These are phyloP conservation scores for Pythium scleroteichum DNA, from an alignment of 352 stramenopile genomes.

Conservation along the genomic window DNA sequence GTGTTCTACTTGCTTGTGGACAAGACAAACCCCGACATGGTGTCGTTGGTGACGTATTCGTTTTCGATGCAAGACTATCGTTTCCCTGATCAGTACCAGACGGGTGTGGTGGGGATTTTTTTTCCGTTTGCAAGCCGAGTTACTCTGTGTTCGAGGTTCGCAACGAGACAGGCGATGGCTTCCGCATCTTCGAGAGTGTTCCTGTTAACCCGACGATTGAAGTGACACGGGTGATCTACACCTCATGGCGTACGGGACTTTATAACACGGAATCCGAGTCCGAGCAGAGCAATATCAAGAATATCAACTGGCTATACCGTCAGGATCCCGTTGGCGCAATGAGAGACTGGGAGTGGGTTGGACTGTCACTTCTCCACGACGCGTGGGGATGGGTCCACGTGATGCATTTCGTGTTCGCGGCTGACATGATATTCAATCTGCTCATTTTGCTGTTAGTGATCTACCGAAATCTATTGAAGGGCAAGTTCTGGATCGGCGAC, in stretches of 20 bases:
- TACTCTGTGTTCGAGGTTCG: not conserved
- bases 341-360: constrained; percentile 26
- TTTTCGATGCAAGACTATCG: constrained; percentile 16
- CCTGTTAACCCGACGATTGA: not conserved
- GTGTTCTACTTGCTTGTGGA: constrained; percentile 24
- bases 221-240: constrained; percentile 5
- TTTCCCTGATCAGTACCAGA: constrained; percentile 12
- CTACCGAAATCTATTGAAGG: constrained; percentile 5
- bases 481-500: constrained; percentile 21
- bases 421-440: constrained; percentile 25
- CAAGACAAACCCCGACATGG: constrained; percentile 8
- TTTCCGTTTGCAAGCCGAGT: constrained; percentile 14
- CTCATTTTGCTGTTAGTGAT: constrained; percentile 30
- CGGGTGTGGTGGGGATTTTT: not conserved
- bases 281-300: constrained; percentile 26
- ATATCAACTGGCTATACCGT: constrained; percentile 6
- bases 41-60: constrained; percentile 20
- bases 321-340: not conserved
- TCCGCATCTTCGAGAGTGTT: constrained; percentile 8
- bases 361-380: constrained; percentile 30
- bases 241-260: constrained; percentile 11
- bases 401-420: constrained; percentile 42
- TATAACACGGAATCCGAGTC: constrained; percentile 1
- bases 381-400: constrained; percentile 52
- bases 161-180: constrained; percentile 2